Percentiles rank a stretch among this genome's conserved stretches.
Evolutionary conservation across 306 rosid species (phyloP).

Genomic region (Pachyrhizus erosus): DNA sequence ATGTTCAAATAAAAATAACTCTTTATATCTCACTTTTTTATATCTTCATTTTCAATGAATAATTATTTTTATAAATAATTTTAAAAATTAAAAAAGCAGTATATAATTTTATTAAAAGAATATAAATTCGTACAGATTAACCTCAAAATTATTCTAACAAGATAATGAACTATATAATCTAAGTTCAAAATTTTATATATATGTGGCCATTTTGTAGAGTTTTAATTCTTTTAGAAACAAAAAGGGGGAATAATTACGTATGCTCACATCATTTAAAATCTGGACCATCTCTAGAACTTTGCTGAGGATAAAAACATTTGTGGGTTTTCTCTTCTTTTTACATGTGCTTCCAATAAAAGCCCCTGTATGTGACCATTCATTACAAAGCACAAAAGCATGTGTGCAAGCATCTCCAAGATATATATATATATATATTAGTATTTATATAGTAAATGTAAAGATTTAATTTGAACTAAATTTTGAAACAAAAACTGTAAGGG

Average conservation of each 20-base stretch:
- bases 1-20: neutral
- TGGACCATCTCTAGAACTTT: conserved; percentile 33
- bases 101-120: neutral
- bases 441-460: neutral
- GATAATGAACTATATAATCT: neutral
- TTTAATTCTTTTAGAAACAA: neutral
- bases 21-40: neutral
- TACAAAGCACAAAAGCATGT: conserved; percentile 69
- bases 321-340: conserved; percentile 43
- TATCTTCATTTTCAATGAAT: neutral
- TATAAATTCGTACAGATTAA: neutral
- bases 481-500: conserved; percentile 45
- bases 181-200: neutral
- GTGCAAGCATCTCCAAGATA: conserved; percentile 52
- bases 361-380: conserved; percentile 73
- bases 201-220: neutral
- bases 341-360: conserved; percentile 66
- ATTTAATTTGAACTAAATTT: conserved; percentile 15
- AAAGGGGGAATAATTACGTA: neutral
- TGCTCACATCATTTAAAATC: conserved; percentile 21
- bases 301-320: conserved; percentile 38
- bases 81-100: neutral
- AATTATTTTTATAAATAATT: neutral
- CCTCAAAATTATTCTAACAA: neutral
- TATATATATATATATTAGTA: neutral